A percentile compares a stretch with the other conserved stretches of the same genome.
Evolutionary conservation across 441 rosid genomes (phyloP).

Genomic region (Arabidopsis hybrid): DNA sequence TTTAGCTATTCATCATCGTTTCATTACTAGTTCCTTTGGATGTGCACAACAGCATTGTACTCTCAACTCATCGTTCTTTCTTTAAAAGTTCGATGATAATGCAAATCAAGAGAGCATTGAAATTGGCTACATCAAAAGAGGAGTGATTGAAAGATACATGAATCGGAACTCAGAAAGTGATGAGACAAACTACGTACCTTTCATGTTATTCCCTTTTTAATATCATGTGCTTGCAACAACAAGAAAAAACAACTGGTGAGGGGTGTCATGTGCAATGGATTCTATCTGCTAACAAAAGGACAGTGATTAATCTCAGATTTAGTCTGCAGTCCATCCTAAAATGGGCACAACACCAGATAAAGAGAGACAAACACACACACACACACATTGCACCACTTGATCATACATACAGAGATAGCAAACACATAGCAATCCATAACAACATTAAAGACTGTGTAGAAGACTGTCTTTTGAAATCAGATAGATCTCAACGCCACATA

Average conservation of each 20-base stretch:
- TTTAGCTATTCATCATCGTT: neutral
- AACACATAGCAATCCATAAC: neutral
- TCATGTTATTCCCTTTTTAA: slow-evolving; percentile 40
- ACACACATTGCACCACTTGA: slow-evolving; percentile 10
- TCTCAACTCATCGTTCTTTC: neutral
- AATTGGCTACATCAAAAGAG: slow-evolving; percentile 24
- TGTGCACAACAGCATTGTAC: neutral
- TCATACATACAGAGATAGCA: neutral
- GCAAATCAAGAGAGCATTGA: neutral
- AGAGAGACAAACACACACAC: slow-evolving; percentile 31
- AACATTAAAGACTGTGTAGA: slow-evolving; percentile 7
- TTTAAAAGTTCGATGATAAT: neutral
- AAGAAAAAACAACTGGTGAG: neutral
- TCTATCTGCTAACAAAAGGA: slow-evolving; percentile 22
- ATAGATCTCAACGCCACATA: slow-evolving; percentile 8
- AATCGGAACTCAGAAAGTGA: slow-evolving; percentile 27
- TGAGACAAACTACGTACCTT: slow-evolving; percentile 43
- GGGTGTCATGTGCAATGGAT: slow-evolving; percentile 37
- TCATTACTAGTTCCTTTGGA: neutral
- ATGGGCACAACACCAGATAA: slow-evolving; percentile 31
- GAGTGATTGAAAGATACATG: slow-evolving; percentile 11
- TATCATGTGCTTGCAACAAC: slow-evolving; percentile 11
- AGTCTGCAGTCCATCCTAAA: slow-evolving; percentile 29
- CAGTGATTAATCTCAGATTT: slow-evolving; percentile 13
- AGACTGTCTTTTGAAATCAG: neutral